phyloP scores from a whole-genome alignment of 1,284 basidiomycete genomes.

The Sporisorium exsertum region DNA sequence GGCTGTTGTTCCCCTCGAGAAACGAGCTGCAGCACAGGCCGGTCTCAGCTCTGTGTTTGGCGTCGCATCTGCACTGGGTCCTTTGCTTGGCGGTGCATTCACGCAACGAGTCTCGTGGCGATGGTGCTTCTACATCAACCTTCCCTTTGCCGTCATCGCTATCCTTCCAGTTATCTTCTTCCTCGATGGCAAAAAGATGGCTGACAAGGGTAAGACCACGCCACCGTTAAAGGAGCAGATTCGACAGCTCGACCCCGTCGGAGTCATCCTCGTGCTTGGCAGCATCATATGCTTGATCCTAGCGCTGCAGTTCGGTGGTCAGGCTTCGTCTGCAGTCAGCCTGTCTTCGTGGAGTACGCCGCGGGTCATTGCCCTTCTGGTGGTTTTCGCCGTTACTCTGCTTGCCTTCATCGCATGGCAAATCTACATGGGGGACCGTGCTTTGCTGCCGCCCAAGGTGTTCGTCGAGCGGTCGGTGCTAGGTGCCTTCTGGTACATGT shows the following conservation, averaged over 20 bases:
- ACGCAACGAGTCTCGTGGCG: slow-evolving; percentile 68
- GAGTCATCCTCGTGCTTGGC: slow-evolving; percentile 70
- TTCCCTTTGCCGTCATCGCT: slow-evolving; percentile 22
- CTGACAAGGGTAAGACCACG: slow-evolving; percentile 18
- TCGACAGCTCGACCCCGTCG: slow-evolving; percentile 38
- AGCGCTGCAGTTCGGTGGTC: slow-evolving; percentile 26
- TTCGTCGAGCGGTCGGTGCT: slow-evolving; percentile 21
- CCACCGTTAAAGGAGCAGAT: slow-evolving; percentile 15
- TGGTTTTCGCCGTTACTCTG: slow-evolving; percentile 12
- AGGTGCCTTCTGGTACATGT: slow-evolving; percentile 27
- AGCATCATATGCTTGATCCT: slow-evolving; percentile 23
- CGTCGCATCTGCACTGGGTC: slow-evolving; percentile 64
- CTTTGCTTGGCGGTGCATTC: slow-evolving; percentile 65
- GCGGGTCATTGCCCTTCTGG: slow-evolving; percentile 21
- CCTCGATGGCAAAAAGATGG: slow-evolving; percentile 18
- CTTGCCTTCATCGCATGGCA: slow-evolving; percentile 31
- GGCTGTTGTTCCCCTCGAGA: slow-evolving; percentile 69
- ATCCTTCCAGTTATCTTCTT: slow-evolving; percentile 26
- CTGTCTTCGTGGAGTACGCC: slow-evolving; percentile 10
- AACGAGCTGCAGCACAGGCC: slow-evolving; percentile 71
- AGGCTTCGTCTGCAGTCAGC: neutral
- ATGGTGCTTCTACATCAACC: slow-evolving; percentile 58
- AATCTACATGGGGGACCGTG: slow-evolving; percentile 13
- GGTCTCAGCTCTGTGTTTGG: slow-evolving; percentile 54
- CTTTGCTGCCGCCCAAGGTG: slow-evolving; percentile 20